Conservation (phyloP, 495 filamentous ascomycete species). For the Hypoxylon fuscum region DNA sequence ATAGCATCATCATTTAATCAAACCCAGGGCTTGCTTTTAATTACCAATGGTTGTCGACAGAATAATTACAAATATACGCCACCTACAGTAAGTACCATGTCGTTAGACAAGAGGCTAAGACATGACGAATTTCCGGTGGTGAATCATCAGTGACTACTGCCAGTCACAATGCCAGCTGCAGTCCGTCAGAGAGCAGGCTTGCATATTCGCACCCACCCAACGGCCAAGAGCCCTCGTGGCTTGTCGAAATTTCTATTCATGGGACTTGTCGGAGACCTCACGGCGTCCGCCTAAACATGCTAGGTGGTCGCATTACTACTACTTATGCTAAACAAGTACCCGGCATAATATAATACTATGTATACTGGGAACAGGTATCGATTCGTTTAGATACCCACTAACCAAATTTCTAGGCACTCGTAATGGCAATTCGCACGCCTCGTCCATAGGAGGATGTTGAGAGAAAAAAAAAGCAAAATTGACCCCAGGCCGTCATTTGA, state of each 20-base stretch:
- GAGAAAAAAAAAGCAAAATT: slow-evolving; percentile 17
- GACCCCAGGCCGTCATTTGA: slow-evolving; percentile 24
- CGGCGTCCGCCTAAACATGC: too few species aligned
- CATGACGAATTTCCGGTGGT: background rate
- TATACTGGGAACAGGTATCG: background rate
- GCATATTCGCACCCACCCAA: too few species aligned
- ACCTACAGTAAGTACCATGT: slow-evolving; percentile 16
- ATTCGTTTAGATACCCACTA: slow-evolving; percentile 11
- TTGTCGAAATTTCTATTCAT: too few species aligned
- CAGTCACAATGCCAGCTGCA: too few species aligned
- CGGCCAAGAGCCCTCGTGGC: too few species aligned
- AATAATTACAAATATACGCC: slow-evolving; percentile 20
- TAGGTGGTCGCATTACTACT: too few species aligned
- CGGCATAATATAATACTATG: too few species aligned
- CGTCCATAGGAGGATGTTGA: slow-evolving; percentile 10
- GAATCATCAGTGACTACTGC: too few species aligned
- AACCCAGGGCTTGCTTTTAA: slow-evolving; percentile 23
- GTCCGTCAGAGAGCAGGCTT: too few species aligned
- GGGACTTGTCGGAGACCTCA: too few species aligned
- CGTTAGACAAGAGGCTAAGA: background rate
- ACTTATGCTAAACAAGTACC: too few species aligned
- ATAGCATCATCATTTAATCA: slow-evolving; percentile 37
- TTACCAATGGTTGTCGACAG: slow-evolving; percentile 16
- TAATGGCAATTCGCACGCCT: slow-evolving; percentile 17
- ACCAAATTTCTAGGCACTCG: slow-evolving; percentile 16